Evolutionary conservation across 805 yeast genomes (phyloP).

Genomic region (Candida boleticola): DNA sequence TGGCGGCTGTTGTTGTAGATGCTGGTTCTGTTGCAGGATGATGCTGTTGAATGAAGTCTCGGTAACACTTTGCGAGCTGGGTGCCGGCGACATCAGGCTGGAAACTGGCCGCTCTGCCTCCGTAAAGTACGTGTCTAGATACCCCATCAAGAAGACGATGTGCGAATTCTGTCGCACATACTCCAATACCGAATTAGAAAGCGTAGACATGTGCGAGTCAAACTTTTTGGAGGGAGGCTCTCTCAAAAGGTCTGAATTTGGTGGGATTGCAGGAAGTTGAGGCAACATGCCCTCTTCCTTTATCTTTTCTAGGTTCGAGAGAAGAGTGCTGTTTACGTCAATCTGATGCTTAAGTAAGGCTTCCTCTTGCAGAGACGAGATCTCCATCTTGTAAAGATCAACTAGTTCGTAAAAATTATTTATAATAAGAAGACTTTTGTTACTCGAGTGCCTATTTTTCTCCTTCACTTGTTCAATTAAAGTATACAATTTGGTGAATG

Average conservation of each 20-base stretch:
- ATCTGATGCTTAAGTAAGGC: conserved; percentile 30
- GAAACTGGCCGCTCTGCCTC: conserved; percentile 3
- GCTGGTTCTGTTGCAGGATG: neutral
- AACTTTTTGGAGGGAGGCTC: conserved; percentile 30
- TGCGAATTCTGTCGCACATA: conserved; percentile 13
- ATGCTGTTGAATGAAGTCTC: neutral
- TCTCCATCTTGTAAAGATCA: conserved; percentile 33
- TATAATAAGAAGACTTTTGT: conserved; percentile 20
- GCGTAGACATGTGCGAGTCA: conserved; percentile 26
- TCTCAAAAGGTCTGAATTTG: conserved; percentile 22
- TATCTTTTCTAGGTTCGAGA: conserved; percentile 18
- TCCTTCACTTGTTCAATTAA: conserved; percentile 9
- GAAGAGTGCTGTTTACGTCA: conserved; percentile 19
- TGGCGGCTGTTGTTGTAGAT: neutral
- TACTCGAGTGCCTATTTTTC: conserved; percentile 6
- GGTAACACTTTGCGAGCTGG: neutral
- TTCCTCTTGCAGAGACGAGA: conserved; percentile 33
- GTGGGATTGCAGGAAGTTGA: conserved; percentile 27
- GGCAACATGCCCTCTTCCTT: conserved; percentile 22
- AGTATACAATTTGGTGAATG: conserved; percentile 28
- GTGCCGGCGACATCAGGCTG: neutral
- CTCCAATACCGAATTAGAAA: conserved; percentile 24
- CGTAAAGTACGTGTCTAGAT: conserved; percentile 26
- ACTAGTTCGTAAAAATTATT: conserved; percentile 34
- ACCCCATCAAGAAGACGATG: conserved; percentile 29